Base-by-base conservation (phyloP, 2,329 filamentous ascomycete species). In the Clonostachys sp. region DNA sequence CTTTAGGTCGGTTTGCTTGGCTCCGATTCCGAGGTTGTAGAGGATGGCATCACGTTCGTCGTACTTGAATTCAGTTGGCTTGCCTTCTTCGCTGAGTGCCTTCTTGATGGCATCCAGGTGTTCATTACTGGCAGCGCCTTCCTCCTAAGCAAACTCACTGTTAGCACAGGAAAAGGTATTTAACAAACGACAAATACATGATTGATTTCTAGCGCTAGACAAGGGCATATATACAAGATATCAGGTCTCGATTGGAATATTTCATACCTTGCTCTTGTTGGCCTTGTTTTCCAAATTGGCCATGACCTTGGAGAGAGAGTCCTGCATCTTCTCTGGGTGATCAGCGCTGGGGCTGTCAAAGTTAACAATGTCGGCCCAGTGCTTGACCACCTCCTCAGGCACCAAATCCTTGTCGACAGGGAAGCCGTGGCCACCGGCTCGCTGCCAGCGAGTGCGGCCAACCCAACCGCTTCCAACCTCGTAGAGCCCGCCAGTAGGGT, bases 381-480 rank as follows among this genome's bases (percentile, higher is more conserved):
- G 68, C 68, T 84, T 80, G 55, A 81, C 68, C 34, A 99, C 87
- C 56, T 84, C 86, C 71, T 99, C 94, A 16, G 92, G 91, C 3
- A 87, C 91, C 52, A 95, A 74, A 52, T 83, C 75, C 47, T 89
- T 84, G 62, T 96, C 87, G 52, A 96, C 74, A 24, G 92, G 91
- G 86, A 99, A 99, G 55, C 86, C 88, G 64, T 91, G 84, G 56
- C 94, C 94, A 46, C 88, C 89, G 51, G 84, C 84, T 58, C 94
- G 85, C 77, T 99, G 91, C 92, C 92, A 99, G 70, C 94, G 86
- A 48, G 94, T 99, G 65, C 84, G 82, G 53, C 87, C 90, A 60
- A 86, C 83, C 94, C 94, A 99, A 54, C 92, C 94, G 63, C 89
- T 94, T 60, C 94, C 94, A 57, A 92, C 89, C 74, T 99, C 94